A percentile compares a stretch with the other conserved stretches of the same genome.
Evolutionary conservation across 2,329 filamentous ascomycete species (phyloP).

Genomic region (Gnomoniopsis smithogilvyi): DNA sequence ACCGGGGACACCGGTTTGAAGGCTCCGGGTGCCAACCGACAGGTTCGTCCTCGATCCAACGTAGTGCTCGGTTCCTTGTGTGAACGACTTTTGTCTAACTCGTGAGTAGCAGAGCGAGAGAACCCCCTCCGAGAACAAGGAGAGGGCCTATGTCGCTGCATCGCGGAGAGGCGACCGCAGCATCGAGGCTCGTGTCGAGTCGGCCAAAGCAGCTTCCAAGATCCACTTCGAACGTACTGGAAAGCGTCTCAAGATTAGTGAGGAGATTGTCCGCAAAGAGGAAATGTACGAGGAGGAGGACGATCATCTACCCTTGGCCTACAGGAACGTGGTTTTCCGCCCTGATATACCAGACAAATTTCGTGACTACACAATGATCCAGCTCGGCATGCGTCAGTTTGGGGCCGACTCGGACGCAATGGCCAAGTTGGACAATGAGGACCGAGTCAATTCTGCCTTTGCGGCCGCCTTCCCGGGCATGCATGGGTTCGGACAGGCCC

Average conservation of each 20-base stretch:
- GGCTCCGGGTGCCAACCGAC: not conserved
- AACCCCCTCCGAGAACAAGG: constrained; percentile 78
- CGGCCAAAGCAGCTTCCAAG: constrained; percentile 81
- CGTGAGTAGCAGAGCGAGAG: constrained; percentile 58
- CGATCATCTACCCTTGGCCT: constrained; percentile 65
- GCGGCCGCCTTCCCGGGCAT: constrained; percentile 5
- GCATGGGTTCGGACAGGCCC: not conserved
- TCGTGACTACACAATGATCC: constrained; percentile 9
- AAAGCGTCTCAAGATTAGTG: constrained; percentile 74
- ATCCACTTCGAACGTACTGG: constrained; percentile 88
- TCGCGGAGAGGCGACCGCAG: constrained; percentile 84
- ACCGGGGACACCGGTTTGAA: no score
- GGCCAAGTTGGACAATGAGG: constrained; percentile 1
- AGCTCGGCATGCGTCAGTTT: constrained; percentile 4
- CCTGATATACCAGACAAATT: constrained; percentile 9
- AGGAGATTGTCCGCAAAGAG: constrained; percentile 83
- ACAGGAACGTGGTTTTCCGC: constrained; percentile 35
- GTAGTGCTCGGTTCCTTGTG: not conserved
- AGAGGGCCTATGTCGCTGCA: constrained; percentile 88
- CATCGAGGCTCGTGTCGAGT: constrained; percentile 83
- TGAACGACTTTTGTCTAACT: not conserved
- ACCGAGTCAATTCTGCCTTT: constrained; percentile 8
- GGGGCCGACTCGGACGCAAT: not conserved
- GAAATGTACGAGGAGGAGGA: constrained; percentile 97
- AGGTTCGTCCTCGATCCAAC: constrained; percentile 4